phyloP scores from a whole-genome alignment of 2,329 filamentous ascomycete genomes.

The Metarhizium robertsii region DNA sequence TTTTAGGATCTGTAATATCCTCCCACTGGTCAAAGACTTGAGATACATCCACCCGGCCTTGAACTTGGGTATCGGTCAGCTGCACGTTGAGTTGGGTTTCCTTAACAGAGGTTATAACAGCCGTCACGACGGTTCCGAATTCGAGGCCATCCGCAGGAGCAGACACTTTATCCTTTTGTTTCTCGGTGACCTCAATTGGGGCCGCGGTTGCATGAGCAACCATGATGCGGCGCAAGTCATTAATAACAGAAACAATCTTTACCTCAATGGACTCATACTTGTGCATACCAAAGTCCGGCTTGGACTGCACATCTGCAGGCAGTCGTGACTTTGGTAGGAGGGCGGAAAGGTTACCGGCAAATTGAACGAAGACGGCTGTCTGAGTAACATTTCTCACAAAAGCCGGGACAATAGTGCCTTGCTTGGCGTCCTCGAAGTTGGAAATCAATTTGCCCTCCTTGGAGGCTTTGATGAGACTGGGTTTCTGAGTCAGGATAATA shows the following conservation, averaged over 20 bases:
- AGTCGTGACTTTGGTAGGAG: slow-evolving; percentile 74
- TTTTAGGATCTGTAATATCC: slow-evolving; percentile 72
- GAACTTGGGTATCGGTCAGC: slow-evolving; percentile 61
- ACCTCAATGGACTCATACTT: slow-evolving; percentile 67
- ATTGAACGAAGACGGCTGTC: slow-evolving; percentile 81
- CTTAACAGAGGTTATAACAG: slow-evolving; percentile 74
- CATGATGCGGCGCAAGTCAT: slow-evolving; percentile 58
- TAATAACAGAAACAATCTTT: slow-evolving; percentile 64
- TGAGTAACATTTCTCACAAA: slow-evolving; percentile 79
- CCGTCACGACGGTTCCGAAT: slow-evolving; percentile 65
- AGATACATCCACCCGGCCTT: slow-evolving; percentile 88
- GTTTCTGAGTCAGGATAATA: slow-evolving; percentile 73
- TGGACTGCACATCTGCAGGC: slow-evolving; percentile 54
- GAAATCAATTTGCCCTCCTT: slow-evolving; percentile 64
- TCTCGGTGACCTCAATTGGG: slow-evolving; percentile 32
- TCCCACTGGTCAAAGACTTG: slow-evolving; percentile 86
- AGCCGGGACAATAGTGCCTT: slow-evolving; percentile 61
- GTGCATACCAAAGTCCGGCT: slow-evolving; percentile 69
- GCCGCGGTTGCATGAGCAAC: slow-evolving; percentile 40
- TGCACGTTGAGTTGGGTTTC: slow-evolving; percentile 88
- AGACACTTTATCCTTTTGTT: slow-evolving; percentile 21
- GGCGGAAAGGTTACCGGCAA: slow-evolving; percentile 66
- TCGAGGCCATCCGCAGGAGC: slow-evolving; percentile 58
- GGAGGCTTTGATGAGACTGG: slow-evolving; percentile 67
- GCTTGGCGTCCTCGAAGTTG: slow-evolving; percentile 60